phyloP scores from a whole-genome alignment of 139 green algal genomes.

The Eudorina sp. region DNA sequence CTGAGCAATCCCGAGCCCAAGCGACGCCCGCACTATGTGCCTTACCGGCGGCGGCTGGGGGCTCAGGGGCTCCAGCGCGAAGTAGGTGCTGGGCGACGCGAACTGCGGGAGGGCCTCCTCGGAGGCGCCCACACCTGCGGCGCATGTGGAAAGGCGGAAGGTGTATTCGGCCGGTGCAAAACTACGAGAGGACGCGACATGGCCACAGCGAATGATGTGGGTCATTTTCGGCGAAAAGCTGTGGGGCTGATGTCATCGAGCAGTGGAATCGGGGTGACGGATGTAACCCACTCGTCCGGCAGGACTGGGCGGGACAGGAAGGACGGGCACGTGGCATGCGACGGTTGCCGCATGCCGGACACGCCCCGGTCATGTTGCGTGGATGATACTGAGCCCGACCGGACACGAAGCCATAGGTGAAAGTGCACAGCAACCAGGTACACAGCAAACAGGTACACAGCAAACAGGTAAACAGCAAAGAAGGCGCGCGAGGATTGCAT shows the following conservation, averaged over 20 bases:
- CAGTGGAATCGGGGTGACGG: neutral
- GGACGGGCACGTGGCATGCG: too few relatives aligned
- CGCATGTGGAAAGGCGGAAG: too few relatives aligned
- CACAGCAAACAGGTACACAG: too few relatives aligned
- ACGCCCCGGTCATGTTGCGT: too few relatives aligned
- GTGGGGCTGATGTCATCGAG: neutral
- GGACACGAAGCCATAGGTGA: too few relatives aligned
- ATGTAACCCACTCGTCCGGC: neutral
- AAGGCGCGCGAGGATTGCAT: too few relatives aligned
- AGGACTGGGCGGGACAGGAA: too few relatives aligned
- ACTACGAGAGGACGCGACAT: neutral
- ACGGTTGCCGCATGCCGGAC: neutral
- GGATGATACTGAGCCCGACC: too few relatives aligned
- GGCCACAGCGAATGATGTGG: neutral
- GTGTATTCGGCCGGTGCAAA: neutral
- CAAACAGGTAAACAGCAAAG: too few relatives aligned
- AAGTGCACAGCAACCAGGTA: too few relatives aligned
- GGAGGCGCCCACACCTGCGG: neutral
- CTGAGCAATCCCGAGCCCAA: neutral
- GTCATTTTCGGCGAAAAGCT: neutral
- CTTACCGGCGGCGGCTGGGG: neutral
- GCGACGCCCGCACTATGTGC: neutral
- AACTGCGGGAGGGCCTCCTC: neutral
- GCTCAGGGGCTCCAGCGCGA: neutral
- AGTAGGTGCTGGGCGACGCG: neutral